Conservation (phyloP, 2,329 filamentous ascomycete genomes). For the Fusarium sp. region DNA sequence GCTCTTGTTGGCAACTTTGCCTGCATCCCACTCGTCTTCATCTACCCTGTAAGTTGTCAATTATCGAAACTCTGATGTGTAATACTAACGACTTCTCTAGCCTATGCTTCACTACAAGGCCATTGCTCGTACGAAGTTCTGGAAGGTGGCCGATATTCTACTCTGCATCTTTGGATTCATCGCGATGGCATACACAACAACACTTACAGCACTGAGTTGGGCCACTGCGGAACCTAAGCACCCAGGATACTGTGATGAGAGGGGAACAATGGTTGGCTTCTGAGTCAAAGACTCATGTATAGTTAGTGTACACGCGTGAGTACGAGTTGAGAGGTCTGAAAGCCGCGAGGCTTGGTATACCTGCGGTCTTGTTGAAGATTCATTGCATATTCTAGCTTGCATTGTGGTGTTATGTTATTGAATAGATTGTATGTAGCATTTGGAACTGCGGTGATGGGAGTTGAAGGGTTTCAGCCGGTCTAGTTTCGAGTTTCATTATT, state of each 20-base stretch:
- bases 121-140: slow-evolving; percentile 76
- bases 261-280: slow-evolving; percentile 40
- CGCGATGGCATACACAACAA: slow-evolving; percentile 93
- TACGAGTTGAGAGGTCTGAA: slow-evolving; percentile 8
- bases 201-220: slow-evolving; percentile 90
- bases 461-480: slow-evolving; percentile 20
- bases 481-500: slow-evolving; percentile 18
- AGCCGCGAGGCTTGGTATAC: slow-evolving; percentile 30
- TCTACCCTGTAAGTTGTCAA: slow-evolving; percentile 84
- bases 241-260: slow-evolving; percentile 68
- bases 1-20: slow-evolving; percentile 96
- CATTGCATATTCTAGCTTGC: slow-evolving; percentile 38
- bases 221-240: slow-evolving; percentile 65
- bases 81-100: slow-evolving; percentile 62
- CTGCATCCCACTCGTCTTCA: slow-evolving; percentile 95
- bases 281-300: slow-evolving; percentile 13
- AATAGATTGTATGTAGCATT: slow-evolving; percentile 45
- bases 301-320: background rate
- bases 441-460: slow-evolving; percentile 25
- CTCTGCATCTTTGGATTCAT: slow-evolving; percentile 86
- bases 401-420: slow-evolving; percentile 38
- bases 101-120: slow-evolving; percentile 90
- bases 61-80: background rate
- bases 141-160: slow-evolving; percentile 77
- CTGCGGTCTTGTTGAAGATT: slow-evolving; percentile 20